Percentiles rank a stretch among this genome's conserved stretches.
Conservation (phyloP, 139 green algal genomes). For the Chlamydomonas urium region DNA sequence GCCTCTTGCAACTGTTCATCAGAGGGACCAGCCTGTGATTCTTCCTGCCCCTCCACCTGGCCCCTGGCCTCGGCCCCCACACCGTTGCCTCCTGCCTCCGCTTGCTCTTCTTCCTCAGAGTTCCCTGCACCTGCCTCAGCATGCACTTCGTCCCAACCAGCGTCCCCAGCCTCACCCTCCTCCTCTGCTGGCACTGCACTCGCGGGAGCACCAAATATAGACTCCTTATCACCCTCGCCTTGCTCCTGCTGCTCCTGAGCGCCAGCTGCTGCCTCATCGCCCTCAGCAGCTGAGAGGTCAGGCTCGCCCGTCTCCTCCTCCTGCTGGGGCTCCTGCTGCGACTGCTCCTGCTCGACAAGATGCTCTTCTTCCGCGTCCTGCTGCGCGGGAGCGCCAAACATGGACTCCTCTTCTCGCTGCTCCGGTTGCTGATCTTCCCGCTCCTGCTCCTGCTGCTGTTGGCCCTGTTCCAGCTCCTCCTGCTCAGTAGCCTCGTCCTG, state of each 20-base stretch:
- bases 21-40: neutral
- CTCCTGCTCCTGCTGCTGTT: neutral
- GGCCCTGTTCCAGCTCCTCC: too few species aligned
- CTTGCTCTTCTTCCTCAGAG: neutral
- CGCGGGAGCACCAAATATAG: neutral
- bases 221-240: neutral
- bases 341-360: neutral
- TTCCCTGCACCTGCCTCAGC: neutral
- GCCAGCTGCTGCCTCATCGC: too few species aligned
- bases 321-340: neutral
- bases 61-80: neutral
- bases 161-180: neutral
- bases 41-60: neutral
- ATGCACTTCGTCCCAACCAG: neutral
- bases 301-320: neutral
- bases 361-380: neutral
- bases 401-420: neutral
- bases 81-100: neutral
- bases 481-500: neutral
- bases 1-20: too few species aligned
- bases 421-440: neutral
- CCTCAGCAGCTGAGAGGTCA: neutral
- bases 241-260: neutral
- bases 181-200: conserved; percentile 6
- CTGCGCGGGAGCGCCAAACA: neutral